phyloP scores from a whole-genome alignment of 2,329 filamentous ascomycete species.

The Aspergillus ochraceus region DNA sequence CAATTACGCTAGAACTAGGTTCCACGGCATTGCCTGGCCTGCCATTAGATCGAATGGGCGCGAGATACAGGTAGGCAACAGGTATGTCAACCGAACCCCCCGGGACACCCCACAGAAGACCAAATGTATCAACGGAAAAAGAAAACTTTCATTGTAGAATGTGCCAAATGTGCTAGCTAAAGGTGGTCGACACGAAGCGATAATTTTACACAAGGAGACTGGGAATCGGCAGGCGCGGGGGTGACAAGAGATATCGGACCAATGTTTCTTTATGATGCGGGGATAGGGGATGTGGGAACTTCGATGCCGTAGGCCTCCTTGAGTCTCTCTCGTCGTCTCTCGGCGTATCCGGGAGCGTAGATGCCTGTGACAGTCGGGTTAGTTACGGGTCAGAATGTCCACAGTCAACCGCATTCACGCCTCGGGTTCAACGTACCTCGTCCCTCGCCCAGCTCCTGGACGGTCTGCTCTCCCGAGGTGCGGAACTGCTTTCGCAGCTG shows the following conservation, averaged over 20 bases:
- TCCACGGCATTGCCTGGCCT: background rate
- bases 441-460: conserved; percentile 80
- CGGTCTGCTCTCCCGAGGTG: conserved; percentile 73
- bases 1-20: no score
- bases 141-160: conserved; percentile 18
- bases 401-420: background rate
- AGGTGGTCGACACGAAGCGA: conserved; percentile 21
- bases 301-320: conserved; percentile 88
- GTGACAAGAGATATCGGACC: conserved; percentile 19
- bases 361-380: conserved; percentile 60
- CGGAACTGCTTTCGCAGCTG: conserved; percentile 71
- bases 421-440: conserved; percentile 62
- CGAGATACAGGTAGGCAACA: background rate
- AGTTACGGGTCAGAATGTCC: conserved; percentile 2
- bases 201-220: conserved; percentile 32
- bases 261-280: conserved; percentile 39
- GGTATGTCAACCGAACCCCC: background rate
- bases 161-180: conserved; percentile 22
- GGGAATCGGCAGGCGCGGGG: conserved; percentile 16
- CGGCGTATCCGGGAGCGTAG: conserved; percentile 76
- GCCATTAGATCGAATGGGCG: background rate
- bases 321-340: conserved; percentile 77
- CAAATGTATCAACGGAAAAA: background rate
- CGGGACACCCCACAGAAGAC: background rate
- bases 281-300: conserved; percentile 62